Conservation (phyloP, 2,329 filamentous ascomycete species). For the Xylariaceae sp. region DNA sequence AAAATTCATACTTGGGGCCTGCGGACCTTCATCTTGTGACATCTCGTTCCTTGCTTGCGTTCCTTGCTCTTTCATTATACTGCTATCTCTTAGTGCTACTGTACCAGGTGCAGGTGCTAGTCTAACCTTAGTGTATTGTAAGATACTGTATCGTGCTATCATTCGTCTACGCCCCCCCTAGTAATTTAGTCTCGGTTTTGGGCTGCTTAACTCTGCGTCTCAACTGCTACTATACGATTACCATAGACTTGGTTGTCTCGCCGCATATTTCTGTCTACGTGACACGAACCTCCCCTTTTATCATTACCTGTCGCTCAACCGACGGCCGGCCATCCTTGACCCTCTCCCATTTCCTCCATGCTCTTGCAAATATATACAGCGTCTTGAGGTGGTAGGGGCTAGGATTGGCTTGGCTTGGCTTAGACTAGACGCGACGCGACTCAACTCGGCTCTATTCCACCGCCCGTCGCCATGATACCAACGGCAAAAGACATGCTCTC, state of each 20-base stretch:
- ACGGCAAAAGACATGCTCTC: constrained; percentile 42
- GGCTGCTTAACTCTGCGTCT: too few relatives aligned
- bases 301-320: not conserved
- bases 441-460: not conserved
- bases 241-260: too few relatives aligned
- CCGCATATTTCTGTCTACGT: too few relatives aligned
- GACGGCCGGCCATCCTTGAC: not conserved
- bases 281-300: not conserved
- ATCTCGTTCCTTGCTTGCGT: not conserved
- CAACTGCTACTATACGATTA: too few relatives aligned
- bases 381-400: constrained; percentile 31
- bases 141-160: too few relatives aligned
- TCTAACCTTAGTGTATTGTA: too few relatives aligned
- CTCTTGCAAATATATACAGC: constrained; percentile 28
- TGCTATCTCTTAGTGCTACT: constrained; percentile 14
- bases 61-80: too few relatives aligned
- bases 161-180: constrained; percentile 6
- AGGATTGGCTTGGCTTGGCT: constrained; percentile 30
- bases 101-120: too few relatives aligned
- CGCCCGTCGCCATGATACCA: constrained; percentile 34
- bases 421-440: constrained; percentile 22
- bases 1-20: constrained; percentile 12
- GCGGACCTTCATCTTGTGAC: constrained; percentile 14
- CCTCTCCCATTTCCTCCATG: constrained; percentile 13
- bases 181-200: too few relatives aligned